These are phyloP conservation scores for Dendrostoma leiphaemia DNA, from an alignment of 2,329 filamentous ascomycete species.

Conservation along the genomic window DNA sequence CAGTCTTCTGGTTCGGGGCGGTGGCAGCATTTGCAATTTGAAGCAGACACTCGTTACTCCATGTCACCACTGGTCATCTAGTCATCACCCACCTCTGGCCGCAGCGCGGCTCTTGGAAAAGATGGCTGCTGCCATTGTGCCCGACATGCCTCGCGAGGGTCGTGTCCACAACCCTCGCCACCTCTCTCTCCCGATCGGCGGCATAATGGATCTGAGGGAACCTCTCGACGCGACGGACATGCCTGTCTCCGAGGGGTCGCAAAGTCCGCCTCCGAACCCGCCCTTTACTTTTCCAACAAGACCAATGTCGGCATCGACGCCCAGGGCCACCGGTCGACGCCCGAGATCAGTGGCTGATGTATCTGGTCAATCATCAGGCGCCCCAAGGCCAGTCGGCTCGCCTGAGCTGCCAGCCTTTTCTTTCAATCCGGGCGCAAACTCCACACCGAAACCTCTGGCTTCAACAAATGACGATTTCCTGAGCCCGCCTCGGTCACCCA, in stretches of 20 bases:
- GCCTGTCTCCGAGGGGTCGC: conserved; percentile 32
- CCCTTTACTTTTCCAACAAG: conserved; percentile 62
- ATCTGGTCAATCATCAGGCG: conserved; percentile 29
- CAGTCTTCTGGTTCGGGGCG: conserved; percentile 1
- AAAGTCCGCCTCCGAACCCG: conserved; percentile 56
- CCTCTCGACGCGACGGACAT: conserved; percentile 28
- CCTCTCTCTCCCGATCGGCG: conserved; percentile 25
- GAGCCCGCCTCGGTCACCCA: conserved; percentile 55
- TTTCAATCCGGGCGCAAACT: conserved; percentile 26
- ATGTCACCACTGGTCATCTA: conserved; percentile 39
- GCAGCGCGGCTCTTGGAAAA: conserved; percentile 43
- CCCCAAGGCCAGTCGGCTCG: conserved; percentile 28
- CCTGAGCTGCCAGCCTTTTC: conserved; percentile 52
- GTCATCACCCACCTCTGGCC: conserved; percentile 43
- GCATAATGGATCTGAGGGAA: conserved; percentile 25
- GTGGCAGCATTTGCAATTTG: background rate
- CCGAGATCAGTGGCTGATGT: conserved; percentile 53
- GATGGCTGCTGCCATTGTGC: conserved; percentile 32
- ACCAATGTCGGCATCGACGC: conserved; percentile 44
- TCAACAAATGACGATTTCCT: conserved; percentile 38
- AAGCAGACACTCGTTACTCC: conserved; percentile 22
- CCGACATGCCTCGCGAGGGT: conserved; percentile 25
- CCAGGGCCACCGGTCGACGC: conserved; percentile 47
- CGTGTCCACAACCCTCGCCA: conserved; percentile 21
- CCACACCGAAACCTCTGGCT: conserved; percentile 17